Evolutionary conservation across 768 basidiomycete species (phyloP).

Genomic region (Pisolithus sp.): DNA sequence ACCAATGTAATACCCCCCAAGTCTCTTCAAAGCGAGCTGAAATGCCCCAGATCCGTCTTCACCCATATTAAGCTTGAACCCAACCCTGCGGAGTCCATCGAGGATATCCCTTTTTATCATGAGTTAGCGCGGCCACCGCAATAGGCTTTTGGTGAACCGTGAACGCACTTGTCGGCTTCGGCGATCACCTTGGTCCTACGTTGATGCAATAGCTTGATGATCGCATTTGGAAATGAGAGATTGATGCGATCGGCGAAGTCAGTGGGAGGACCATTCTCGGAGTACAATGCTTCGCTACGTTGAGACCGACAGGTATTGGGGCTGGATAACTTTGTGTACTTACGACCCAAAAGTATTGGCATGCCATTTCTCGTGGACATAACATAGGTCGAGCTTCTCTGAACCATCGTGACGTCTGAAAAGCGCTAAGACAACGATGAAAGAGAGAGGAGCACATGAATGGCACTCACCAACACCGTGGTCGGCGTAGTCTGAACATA

Average conservation of each 20-base stretch:
- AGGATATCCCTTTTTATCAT: conserved; percentile 36
- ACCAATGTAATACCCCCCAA: conserved; percentile 62
- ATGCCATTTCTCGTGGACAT: conserved; percentile 35
- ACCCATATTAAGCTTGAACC: conserved; percentile 52
- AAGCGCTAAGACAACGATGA: neutral
- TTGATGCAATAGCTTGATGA: conserved; percentile 22
- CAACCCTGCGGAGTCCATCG: conserved; percentile 49
- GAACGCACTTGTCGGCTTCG: conserved; percentile 44
- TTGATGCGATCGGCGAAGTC: conserved; percentile 44
- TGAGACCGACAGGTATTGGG: neutral
- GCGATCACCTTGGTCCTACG: conserved; percentile 35
- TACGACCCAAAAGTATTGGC: conserved; percentile 21
- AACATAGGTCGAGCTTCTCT: conserved; percentile 47
- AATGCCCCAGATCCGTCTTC: conserved; percentile 48
- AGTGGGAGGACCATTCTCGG: conserved; percentile 35
- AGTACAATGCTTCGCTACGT: conserved; percentile 24
- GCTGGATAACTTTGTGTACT: neutral
- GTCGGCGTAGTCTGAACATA: conserved; percentile 36
- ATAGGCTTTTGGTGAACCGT: conserved; percentile 11
- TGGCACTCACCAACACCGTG: conserved; percentile 28
- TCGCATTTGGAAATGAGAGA: conserved; percentile 33
- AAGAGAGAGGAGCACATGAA: neutral
- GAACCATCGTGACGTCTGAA: conserved; percentile 52
- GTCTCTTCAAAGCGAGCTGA: conserved; percentile 37
- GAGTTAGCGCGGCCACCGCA: neutral